Base-by-base conservation (phyloP, 2,329 filamentous ascomycete genomes). In the Blastomyces parvus region DNA sequence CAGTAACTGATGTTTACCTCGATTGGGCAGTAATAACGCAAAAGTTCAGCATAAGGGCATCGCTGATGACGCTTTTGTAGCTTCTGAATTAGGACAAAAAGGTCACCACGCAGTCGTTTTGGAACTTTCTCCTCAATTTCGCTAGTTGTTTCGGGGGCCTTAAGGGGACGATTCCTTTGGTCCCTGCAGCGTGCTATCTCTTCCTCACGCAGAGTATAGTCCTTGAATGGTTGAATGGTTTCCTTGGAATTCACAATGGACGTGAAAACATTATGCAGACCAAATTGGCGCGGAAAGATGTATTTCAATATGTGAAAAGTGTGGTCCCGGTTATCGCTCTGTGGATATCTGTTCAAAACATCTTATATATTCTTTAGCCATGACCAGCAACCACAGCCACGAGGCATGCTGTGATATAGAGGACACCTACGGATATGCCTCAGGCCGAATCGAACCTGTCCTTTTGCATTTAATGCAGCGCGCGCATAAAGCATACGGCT, bases 281-380 rank as follows among this genome's bases (percentile, higher is more conserved):
- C 85, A 71, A 96, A 97, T 70, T 97, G 92, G 13, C 88, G 83
- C 40, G 94, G 94, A 69, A 99, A 99, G 1, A 99, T 86, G 74
- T 97, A 93, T 80, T 93, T 94, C 83, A 96, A 85, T 25, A 96
- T 76, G 68, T 88, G 89, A 13, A 86, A 71, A 0, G 86, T 89
- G 66, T 88, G 83, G 14, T 75, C 71, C 1, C 79, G 70, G 68
- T 83, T 77, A 46, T 77, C 66, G 50, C 74, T 64, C 69, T 82
- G 70, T 44, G 81, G 76, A 67, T 82, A 88, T 27, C 91, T 85
- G 71, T 94, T 96, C 30, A 97, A 75, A 2, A 92, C 86, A 78
- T 97, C 90, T 95, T 71, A 13, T n/a, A 22, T 30, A n/a, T n/a
- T 1, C 19, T 19, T 46, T 67, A 58, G 67, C 68, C n/a, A 27